phyloP scores from a whole-genome alignment of 2,329 filamentous ascomycete species.

The Hypoxylon sp. region DNA sequence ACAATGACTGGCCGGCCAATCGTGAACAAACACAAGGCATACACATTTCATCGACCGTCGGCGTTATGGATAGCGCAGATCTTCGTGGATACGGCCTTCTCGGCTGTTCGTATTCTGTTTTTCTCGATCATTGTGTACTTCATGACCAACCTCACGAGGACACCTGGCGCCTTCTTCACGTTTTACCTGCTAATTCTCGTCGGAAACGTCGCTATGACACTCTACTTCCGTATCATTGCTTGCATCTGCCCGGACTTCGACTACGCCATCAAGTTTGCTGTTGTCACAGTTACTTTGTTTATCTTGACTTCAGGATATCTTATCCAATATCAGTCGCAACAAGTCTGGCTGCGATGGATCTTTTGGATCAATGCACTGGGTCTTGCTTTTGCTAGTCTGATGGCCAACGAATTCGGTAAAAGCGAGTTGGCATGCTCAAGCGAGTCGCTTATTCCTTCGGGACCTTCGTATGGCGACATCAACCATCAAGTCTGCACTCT shows the following conservation, averaged over 20 bases:
- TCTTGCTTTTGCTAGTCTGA: slow-evolving; percentile 77
- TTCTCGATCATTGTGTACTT: slow-evolving; percentile 83
- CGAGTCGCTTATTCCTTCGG: slow-evolving; percentile 74
- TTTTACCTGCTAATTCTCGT: slow-evolving; percentile 76
- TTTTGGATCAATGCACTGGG: slow-evolving; percentile 80
- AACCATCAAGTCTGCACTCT: slow-evolving; percentile 84
- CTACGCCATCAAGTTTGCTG: slow-evolving; percentile 83
- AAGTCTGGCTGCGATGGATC: slow-evolving; percentile 82
- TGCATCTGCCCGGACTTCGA: slow-evolving; percentile 83
- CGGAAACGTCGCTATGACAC: slow-evolving; percentile 75
- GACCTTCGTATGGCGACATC: slow-evolving; percentile 74
- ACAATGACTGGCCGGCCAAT: slow-evolving; percentile 81
- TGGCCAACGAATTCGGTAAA: slow-evolving; percentile 85
- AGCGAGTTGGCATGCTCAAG: slow-evolving; percentile 74
- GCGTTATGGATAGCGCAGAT: slow-evolving; percentile 87
- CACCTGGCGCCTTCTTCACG: slow-evolving; percentile 79
- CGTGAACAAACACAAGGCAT: slow-evolving; percentile 84
- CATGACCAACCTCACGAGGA: slow-evolving; percentile 74
- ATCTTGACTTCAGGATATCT: slow-evolving; percentile 84
- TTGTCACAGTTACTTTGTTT: slow-evolving; percentile 82
- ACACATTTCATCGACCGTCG: slow-evolving; percentile 83
- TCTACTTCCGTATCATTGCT: slow-evolving; percentile 79
- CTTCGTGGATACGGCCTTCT: slow-evolving; percentile 77
- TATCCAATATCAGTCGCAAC: slow-evolving; percentile 78
- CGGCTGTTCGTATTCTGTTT: slow-evolving; percentile 72